These are phyloP conservation scores for Aureobasidium sp. DNA, from an alignment of 2,329 filamentous ascomycete species.

Conservation along the genomic window DNA sequence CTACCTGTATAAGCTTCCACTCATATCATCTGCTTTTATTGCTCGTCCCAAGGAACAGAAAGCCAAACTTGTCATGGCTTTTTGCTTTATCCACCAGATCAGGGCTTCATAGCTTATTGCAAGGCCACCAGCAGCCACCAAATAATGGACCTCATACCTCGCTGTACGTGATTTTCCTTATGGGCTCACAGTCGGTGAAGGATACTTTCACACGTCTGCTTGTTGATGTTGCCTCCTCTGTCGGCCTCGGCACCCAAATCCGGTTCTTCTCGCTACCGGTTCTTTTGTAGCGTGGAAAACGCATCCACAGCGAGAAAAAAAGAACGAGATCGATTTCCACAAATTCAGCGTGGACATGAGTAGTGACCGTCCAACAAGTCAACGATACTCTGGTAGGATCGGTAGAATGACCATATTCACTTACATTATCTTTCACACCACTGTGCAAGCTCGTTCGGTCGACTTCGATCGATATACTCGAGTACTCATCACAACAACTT, in stretches of 20 bases:
- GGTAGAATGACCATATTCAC: background rate
- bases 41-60: background rate
- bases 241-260: background rate
- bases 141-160: background rate
- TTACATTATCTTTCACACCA: too few relatives aligned
- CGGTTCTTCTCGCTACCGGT: background rate
- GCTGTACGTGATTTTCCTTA: background rate
- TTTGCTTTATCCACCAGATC: background rate
- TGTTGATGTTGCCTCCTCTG: background rate
- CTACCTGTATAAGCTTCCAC: background rate
- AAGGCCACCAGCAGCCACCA: slow-evolving; percentile 1
- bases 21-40: background rate
- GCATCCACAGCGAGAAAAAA: background rate
- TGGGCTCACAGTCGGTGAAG: background rate
- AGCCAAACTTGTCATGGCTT: slow-evolving; percentile 1
- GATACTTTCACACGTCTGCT: background rate
- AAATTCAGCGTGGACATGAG: background rate
- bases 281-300: background rate
- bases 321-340: background rate
- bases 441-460: background rate
- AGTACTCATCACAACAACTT: background rate
- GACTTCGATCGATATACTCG: background rate
- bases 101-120: background rate
- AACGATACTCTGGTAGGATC: background rate
- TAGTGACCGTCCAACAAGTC: background rate